These are phyloP conservation scores for Echium plantagineum DNA, from an alignment of 257 asterid species.

Conservation along the genomic window DNA sequence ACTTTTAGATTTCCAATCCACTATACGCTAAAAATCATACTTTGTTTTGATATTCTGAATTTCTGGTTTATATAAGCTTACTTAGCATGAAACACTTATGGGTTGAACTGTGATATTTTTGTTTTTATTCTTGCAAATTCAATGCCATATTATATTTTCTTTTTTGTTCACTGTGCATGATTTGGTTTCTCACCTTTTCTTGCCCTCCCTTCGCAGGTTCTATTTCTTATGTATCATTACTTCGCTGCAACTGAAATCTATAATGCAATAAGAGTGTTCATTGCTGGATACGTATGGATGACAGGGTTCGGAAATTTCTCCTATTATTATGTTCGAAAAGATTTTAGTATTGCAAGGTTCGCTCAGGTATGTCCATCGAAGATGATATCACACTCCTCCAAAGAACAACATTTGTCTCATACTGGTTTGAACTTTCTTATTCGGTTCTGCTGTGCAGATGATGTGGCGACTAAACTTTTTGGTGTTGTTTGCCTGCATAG, in stretches of 20 bases:
- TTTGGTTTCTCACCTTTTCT: conserved; percentile 14
- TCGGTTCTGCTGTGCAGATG: conserved; percentile 41
- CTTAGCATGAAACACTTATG: background rate
- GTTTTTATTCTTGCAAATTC: background rate
- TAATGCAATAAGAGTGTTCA: conserved; percentile 72
- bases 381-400: background rate
- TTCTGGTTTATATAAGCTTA: too few species aligned
- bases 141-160: background rate
- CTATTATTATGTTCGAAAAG: conserved; percentile 77
- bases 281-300: conserved; percentile 93
- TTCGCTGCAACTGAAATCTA: conserved; percentile 76
- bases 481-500: conserved; percentile 73
- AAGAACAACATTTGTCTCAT: background rate
- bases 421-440: conserved; percentile 16
- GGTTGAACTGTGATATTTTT: background rate
- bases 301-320: conserved; percentile 94
- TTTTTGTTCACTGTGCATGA: background rate
- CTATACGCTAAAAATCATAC: too few species aligned
- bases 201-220: conserved; percentile 41
- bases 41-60: background rate
- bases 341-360: conserved; percentile 74
- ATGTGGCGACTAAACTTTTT: conserved; percentile 93
- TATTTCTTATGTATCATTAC: conserved; percentile 88
- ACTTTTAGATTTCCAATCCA: background rate
- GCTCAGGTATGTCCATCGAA: conserved; percentile 39